phyloP scores from a whole-genome alignment of 345 rosid species.

The Euphorbia lathyris region DNA sequence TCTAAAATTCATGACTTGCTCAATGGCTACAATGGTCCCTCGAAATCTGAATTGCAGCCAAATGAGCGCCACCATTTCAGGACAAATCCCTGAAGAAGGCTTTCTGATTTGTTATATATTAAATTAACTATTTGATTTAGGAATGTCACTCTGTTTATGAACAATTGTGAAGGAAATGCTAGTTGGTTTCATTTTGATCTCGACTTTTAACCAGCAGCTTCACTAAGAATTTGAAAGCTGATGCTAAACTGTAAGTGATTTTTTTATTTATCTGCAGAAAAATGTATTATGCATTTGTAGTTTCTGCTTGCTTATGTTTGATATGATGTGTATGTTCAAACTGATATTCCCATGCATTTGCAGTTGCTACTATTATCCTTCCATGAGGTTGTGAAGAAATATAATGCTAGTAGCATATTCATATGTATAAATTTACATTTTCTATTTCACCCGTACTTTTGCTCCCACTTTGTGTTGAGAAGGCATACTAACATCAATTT shows the following conservation, averaged over 20 bases:
- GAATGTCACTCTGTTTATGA: constrained; percentile 5
- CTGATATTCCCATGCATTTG: not conserved
- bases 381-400: not conserved
- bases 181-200: constrained; percentile 18
- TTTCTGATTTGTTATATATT: not conserved
- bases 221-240: constrained; percentile 1
- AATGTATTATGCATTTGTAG: constrained; percentile 3
- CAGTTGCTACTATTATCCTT: not conserved
- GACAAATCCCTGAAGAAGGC: constrained; percentile 40
- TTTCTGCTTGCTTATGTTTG: not conserved
- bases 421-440: not conserved
- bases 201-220: constrained; percentile 9
- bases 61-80: constrained; percentile 54
- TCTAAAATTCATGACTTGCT: constrained; percentile 63
- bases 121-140: constrained; percentile 14
- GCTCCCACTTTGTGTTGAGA: not conserved
- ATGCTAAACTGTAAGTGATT: constrained; percentile 5
- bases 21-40: constrained; percentile 44
- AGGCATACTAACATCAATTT: not conserved
- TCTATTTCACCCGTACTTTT: not conserved
- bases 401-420: not conserved
- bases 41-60: constrained; percentile 50
- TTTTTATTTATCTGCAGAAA: not conserved
- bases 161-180: constrained; percentile 25
- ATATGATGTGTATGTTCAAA: not conserved